These are phyloP conservation scores for Amanita molliuscula DNA, from an alignment of 768 basidiomycete species.

Conservation along the genomic window DNA sequence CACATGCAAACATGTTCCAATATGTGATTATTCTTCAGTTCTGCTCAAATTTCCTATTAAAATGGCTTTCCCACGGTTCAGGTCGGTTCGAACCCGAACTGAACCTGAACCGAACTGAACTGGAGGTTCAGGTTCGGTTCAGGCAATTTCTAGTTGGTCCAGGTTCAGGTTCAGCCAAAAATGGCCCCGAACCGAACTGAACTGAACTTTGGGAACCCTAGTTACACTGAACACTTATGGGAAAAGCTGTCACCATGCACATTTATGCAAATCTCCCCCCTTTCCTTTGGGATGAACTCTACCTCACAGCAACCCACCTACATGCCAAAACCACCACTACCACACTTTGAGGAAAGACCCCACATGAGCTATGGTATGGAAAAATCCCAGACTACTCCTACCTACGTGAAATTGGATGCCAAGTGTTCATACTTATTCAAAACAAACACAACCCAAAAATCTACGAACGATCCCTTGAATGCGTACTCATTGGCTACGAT, in stretches of 20 bases:
- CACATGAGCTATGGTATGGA: slow-evolving; percentile 12
- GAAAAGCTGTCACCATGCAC: background rate
- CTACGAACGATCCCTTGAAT: slow-evolving; percentile 1
- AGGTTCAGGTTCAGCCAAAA: too few species aligned
- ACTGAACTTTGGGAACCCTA: too few species aligned
- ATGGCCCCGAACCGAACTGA: too few species aligned
- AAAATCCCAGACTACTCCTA: slow-evolving; percentile 15
- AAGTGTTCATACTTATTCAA: slow-evolving; percentile 15
- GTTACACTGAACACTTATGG: background rate
- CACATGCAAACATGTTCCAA: too few species aligned
- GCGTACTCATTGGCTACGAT: background rate
- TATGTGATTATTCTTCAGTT: too few species aligned
- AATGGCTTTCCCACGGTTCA: too few species aligned
- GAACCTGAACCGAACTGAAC: too few species aligned
- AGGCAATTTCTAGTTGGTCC: too few species aligned
- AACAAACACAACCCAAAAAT: slow-evolving; percentile 16
- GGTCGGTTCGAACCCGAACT: too few species aligned
- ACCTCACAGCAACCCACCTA: background rate
- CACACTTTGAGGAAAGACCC: slow-evolving; percentile 6
- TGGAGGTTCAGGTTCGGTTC: too few species aligned
- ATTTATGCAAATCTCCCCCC: background rate
- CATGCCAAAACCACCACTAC: background rate
- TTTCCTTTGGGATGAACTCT: background rate
- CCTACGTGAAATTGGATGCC: slow-evolving; percentile 20
- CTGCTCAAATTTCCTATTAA: too few species aligned